phyloP scores from a whole-genome alignment of 2,329 filamentous ascomycete genomes.

The Fusarium begoniae region DNA sequence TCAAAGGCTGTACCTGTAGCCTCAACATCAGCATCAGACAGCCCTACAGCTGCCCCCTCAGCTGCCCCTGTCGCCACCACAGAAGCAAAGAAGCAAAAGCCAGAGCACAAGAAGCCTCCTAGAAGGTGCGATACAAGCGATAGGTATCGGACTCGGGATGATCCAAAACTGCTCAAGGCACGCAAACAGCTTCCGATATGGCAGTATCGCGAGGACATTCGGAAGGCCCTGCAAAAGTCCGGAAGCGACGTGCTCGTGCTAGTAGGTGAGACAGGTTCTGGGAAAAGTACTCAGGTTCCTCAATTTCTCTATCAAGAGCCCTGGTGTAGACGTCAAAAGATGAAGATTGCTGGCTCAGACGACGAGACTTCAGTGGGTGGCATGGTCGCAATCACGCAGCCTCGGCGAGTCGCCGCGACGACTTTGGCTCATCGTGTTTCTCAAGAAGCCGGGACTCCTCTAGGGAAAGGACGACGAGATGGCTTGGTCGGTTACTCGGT shows the following conservation, averaged over 20 bases:
- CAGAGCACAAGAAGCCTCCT: conserved; percentile 8
- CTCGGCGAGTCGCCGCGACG: conserved; percentile 90
- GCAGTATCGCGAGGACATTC: conserved; percentile 75
- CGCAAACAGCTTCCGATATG: conserved; percentile 84
- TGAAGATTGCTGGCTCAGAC: conserved; percentile 54
- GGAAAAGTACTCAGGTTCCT: conserved; percentile 96
- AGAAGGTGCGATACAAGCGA: conserved; percentile 9
- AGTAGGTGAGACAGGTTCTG: conserved; percentile 93
- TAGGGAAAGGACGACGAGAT: conserved; percentile 53
- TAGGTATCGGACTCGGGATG: conserved; percentile 37
- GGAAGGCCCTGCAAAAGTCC: conserved; percentile 61
- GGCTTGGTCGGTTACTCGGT: conserved; percentile 88
- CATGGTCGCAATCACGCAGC: conserved; percentile 93
- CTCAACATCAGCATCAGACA: conserved; percentile 2
- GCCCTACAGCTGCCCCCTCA: conserved; percentile 3
- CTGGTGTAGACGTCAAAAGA: conserved; percentile 76
- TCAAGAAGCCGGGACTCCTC: conserved; percentile 71
- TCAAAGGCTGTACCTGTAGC: conserved; percentile 25
- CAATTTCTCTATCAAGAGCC: conserved; percentile 83
- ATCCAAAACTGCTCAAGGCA: conserved; percentile 51
- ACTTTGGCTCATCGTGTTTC: conserved; percentile 89
- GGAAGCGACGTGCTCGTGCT: conserved; percentile 81
- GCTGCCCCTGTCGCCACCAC: neutral
- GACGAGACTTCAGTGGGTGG: conserved; percentile 70
- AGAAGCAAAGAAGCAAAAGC: neutral